These are phyloP conservation scores for Ilex asprella DNA, from an alignment of 257 asterid genomes.

Conservation along the genomic window DNA sequence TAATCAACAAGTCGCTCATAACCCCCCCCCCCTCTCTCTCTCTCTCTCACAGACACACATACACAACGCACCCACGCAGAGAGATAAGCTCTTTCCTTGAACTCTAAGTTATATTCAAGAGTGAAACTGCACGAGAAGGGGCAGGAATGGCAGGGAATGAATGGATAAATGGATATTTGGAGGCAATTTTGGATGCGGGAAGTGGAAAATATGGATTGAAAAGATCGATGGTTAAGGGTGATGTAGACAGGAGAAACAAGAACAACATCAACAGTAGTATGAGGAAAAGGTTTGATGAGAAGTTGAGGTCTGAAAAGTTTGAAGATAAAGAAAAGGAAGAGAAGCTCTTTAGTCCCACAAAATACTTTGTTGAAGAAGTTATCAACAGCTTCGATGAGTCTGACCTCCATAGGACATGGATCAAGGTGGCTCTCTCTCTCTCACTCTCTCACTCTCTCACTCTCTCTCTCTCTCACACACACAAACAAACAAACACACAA, in stretches of 20 bases:
- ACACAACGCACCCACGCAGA: neutral
- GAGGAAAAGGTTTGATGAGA: slow-evolving; percentile 26
- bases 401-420: slow-evolving; percentile 65
- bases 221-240: slow-evolving; percentile 12
- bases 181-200: slow-evolving; percentile 62
- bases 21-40: too few relatives aligned
- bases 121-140: neutral
- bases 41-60: neutral
- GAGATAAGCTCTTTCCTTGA: too few relatives aligned
- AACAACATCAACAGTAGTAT: slow-evolving; percentile 2
- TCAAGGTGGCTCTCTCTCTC: slow-evolving; percentile 33
- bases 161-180: slow-evolving; percentile 68
- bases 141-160: slow-evolving; percentile 43
- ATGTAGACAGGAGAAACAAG: slow-evolving; percentile 7
- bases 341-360: slow-evolving; percentile 47
- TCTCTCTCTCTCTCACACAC: too few relatives aligned
- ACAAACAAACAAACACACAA: too few relatives aligned
- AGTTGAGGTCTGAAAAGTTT: slow-evolving; percentile 8
- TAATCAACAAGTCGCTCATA: too few relatives aligned
- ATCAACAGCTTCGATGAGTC: slow-evolving; percentile 61
- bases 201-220: slow-evolving; percentile 6
- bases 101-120: neutral
- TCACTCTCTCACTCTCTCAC: neutral
- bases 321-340: slow-evolving; percentile 24
- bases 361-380: slow-evolving; percentile 61